Evolutionary conservation across 352 stramenopile species (phyloP).

Genomic region (Phytophthora hibernalis): DNA sequence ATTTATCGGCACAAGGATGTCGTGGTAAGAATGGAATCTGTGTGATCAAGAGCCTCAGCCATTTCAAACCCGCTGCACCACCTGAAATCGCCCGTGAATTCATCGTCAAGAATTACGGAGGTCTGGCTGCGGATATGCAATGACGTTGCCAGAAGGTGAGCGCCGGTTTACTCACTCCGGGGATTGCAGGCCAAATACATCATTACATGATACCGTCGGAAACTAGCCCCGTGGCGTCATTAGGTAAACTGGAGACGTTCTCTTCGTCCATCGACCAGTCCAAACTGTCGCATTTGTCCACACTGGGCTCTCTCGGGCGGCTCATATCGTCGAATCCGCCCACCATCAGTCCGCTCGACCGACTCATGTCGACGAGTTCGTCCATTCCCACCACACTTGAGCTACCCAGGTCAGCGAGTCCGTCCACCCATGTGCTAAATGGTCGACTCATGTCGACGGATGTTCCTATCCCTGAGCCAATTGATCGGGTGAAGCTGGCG

Average conservation of each 20-base stretch:
- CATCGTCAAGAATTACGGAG: neutral
- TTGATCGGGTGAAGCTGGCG: constrained; percentile 2
- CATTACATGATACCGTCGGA: too few species aligned
- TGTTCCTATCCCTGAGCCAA: neutral
- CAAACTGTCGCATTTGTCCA: too few species aligned
- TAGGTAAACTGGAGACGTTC: too few species aligned
- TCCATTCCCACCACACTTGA: neutral
- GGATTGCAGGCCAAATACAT: too few species aligned
- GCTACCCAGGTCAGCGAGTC: neutral
- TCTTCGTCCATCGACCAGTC: too few species aligned
- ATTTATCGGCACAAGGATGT: too few species aligned
- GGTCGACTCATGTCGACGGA: too few species aligned
- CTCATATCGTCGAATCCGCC: too few species aligned
- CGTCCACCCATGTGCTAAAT: neutral
- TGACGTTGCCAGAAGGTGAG: constrained; percentile 2
- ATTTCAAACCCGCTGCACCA: constrained; percentile 4
- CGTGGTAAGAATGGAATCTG: neutral
- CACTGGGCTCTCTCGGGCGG: too few species aligned
- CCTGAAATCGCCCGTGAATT: neutral
- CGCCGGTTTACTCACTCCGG: too few species aligned
- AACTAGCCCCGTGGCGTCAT: too few species aligned
- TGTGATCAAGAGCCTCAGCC: constrained; percentile 1
- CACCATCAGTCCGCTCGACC: neutral
- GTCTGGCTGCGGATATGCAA: neutral
- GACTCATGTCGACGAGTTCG: neutral